These are phyloP conservation scores for Candida pseudofarinosa DNA, from an alignment of 805 yeast genomes.

Conservation along the genomic window DNA sequence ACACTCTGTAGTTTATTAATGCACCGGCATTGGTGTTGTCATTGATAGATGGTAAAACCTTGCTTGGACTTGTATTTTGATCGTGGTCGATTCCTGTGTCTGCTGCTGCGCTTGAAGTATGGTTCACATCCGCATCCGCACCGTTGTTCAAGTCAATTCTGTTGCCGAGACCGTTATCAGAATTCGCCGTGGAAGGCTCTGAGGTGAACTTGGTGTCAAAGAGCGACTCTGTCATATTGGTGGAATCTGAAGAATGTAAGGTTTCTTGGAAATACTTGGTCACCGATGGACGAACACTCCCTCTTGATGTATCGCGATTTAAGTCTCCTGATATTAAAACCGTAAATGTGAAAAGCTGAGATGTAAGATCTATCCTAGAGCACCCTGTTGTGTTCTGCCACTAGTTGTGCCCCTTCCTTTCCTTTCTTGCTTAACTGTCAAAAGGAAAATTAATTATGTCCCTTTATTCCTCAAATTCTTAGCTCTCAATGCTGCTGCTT, in stretches of 20 bases:
- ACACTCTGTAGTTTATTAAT: slow-evolving; percentile 45
- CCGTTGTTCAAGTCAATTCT: slow-evolving; percentile 1
- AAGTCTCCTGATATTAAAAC: too few species aligned
- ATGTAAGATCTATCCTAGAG: too few species aligned
- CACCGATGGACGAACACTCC: too few species aligned
- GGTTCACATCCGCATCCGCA: not conserved
- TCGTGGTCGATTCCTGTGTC: not conserved
- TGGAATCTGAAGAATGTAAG: not conserved
- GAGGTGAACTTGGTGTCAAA: slow-evolving; percentile 31
- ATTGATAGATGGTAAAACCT: slow-evolving; percentile 22
- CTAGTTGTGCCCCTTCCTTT: not conserved
- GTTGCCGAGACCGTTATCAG: slow-evolving; percentile 3
- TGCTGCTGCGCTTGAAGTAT: not conserved
- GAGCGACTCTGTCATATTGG: slow-evolving; percentile 27
- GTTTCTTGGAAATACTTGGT: not conserved
- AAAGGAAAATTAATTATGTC: too few species aligned
- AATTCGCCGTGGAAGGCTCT: slow-evolving; percentile 8
- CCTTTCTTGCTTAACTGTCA: not conserved
- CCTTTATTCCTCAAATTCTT: not conserved
- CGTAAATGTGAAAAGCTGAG: too few species aligned
- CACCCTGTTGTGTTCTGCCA: too few species aligned
- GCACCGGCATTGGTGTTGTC: slow-evolving; percentile 26
- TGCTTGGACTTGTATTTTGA: not conserved
- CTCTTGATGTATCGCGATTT: too few species aligned
- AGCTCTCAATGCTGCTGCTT: slow-evolving; percentile 1